Base-by-base conservation (phyloP, 345 rosid species). In the Linum lewisii region DNA sequence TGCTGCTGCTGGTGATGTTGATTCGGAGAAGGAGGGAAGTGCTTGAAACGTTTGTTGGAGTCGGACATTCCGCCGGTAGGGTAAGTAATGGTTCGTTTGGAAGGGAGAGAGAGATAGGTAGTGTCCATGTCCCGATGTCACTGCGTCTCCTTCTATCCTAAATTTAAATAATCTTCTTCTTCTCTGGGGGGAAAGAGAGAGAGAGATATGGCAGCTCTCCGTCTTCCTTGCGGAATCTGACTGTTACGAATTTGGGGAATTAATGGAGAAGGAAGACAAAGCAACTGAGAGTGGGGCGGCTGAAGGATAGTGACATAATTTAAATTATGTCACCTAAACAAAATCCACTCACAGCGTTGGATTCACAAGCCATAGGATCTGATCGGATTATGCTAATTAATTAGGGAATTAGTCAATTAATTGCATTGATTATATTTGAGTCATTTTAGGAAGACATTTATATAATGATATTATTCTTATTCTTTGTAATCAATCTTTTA, bases 1-100 rank as follows among this genome's bases (percentile, higher is more conserved):
- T 42, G 38, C 5, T 34, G 38, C 38, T n/a, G 34, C 5, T 29
- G 34, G 7, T 42, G 47, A 42, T 42, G 47, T 42, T 42, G 47
- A 42, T 42, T 42, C 14, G 47, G 61, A 34, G 91, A 77, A 21
- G 73, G 55, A 5, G 72, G 69, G 0, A 76, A 85, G 6, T 63
- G 70, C 74, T 81, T 82, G 6, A 73, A 64, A 32, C 86, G 88
- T 76, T 85, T 88, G 36, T 54, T 69, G 71, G 70, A 71, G 61
- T 70, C 64, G 56, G 61, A 26, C 59, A 56, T 57, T n/a, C 79
- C 69, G 67, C 69, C 76, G 45, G 24, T 15, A 2, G 49, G 6
- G 60, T 59, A 56, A 11, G 26, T 57, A 1, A 57, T 4, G 7
- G 63, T 58, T 5, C 81, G 77, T 66, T 82, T 82, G 58, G 71